A percentile compares a stretch with the other conserved stretches of the same genome.
Conservation (phyloP, 805 yeast genomes). For the Ogataea nitratoaversa region DNA sequence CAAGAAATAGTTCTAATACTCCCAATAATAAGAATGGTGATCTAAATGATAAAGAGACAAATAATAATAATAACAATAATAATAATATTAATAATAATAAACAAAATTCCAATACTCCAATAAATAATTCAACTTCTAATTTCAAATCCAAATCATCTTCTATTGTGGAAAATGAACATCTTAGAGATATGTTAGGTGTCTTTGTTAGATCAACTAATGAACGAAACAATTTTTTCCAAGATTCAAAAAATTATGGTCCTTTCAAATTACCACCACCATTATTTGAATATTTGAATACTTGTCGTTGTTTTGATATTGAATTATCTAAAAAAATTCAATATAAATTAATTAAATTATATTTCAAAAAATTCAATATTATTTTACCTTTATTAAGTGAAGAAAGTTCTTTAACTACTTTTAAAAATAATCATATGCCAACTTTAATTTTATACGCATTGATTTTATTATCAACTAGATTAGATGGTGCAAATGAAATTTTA, state of each 20-base stretch:
- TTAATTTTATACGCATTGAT: constrained; percentile 39
- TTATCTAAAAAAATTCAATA: constrained; percentile 10
- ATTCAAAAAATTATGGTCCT: constrained; percentile 16
- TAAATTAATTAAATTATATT: constrained; percentile 33
- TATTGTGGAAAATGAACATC: constrained; percentile 9
- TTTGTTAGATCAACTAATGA: constrained; percentile 14
- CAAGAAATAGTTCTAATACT: not conserved
- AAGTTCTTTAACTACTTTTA: constrained; percentile 34
- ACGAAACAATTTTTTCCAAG: constrained; percentile 4
- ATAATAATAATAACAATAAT: no score
- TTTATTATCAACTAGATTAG: constrained; percentile 39
- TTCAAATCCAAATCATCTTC: constrained; percentile 5
- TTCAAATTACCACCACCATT: constrained; percentile 12
- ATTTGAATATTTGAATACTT: constrained; percentile 10
- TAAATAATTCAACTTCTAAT: no score
- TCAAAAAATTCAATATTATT: constrained; percentile 35
- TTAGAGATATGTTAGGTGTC: constrained; percentile 20
- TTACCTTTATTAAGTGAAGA: constrained; percentile 39
- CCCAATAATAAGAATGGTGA: not conserved
- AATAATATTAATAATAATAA: no score
- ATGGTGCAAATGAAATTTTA: constrained; percentile 28
- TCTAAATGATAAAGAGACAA: not conserved
- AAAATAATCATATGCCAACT: constrained; percentile 35
- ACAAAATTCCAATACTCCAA: no score
- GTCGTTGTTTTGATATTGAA: constrained; percentile 14